Base-by-base conservation (phyloP, 2,329 filamentous ascomycete species). In the Apiospora rasikravindrae region DNA sequence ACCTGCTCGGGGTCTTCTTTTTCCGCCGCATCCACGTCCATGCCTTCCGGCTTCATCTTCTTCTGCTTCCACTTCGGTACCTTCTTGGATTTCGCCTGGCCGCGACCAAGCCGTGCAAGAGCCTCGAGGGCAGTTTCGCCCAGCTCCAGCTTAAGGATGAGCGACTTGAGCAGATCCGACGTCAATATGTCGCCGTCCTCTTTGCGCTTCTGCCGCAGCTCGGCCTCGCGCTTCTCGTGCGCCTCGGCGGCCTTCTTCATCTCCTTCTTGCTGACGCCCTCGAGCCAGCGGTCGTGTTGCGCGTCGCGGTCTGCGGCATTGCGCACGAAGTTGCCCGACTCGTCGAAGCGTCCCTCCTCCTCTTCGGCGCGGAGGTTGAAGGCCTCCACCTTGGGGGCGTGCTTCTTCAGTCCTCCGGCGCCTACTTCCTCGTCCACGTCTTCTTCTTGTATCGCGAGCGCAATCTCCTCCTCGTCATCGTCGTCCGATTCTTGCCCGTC, bases 311-410 rank as follows among this genome's bases (percentile, higher is more conserved):
- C 96, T 11, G 85, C 89, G 0, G 95, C 95, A 82, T 97, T 97
- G 71, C 96, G 91, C 64, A 99, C 90, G 80, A 91, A 99, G 81
- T 98, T 99, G 13, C 96, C 96, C 1, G 91, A 86, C 77, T 96
- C 93, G 80, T 99, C 96, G 78, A 98, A 99, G 14, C 91, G 89
- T 0, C 96, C 96, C 77, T 98, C 96, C 79, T 98, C 95, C 81
- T 97, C 92, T 82, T 99, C 96, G 16, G 89, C 86, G 73, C 90
- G 91, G 87, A 99, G 93, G 80, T 99, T 98, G 87, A 99, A 99
- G 2, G 96, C 96, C 81, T 98, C 96, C 7, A 99, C 88, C 81
- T 96, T 94, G 1, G 96, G 96, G 1, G 96, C 96, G 81, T 98
- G 94, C 77, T 91, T 93, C 84, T 98, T 98, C 77, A 97, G 92